Conservation (phyloP, 768 basidiomycete species). For the Suillus spraguei region DNA sequence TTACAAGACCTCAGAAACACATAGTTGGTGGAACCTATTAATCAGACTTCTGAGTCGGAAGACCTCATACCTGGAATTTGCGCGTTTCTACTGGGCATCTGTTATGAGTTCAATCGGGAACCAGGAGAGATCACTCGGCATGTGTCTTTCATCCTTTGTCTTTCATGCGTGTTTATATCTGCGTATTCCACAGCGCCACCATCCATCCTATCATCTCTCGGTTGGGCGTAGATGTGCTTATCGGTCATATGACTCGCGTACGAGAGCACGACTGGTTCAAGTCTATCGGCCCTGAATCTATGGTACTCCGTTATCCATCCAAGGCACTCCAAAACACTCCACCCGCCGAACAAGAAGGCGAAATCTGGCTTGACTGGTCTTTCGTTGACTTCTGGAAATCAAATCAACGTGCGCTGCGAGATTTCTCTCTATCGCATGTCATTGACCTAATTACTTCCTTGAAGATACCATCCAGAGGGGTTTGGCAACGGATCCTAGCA, state of each 20-base stretch:
- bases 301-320: constrained; percentile 62
- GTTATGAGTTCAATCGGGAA: constrained; percentile 96
- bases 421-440: not conserved
- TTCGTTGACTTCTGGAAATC: constrained; percentile 99
- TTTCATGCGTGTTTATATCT: not conserved
- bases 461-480: constrained; percentile 78
- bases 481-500: constrained; percentile 68
- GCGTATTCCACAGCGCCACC: constrained; percentile 54
- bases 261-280: constrained; percentile 95
- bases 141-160: constrained; percentile 21
- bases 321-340: constrained; percentile 10
- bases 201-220: constrained; percentile 90
- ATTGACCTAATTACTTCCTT: constrained; percentile 3
- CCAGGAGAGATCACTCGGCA: constrained; percentile 95
- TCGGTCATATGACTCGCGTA: constrained; percentile 82
- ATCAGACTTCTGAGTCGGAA: constrained; percentile 86
- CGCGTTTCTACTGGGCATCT: constrained; percentile 88
- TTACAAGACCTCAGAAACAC: not conserved
- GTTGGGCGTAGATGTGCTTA: constrained; percentile 86
- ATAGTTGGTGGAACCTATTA: constrained; percentile 93
- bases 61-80: constrained; percentile 87
- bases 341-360: constrained; percentile 61
- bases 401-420: constrained; percentile 73
- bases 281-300: constrained; percentile 80
- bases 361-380: constrained; percentile 98